phyloP scores from a whole-genome alignment of 1,284 basidiomycete genomes.

The Cutaneotrichosporon sp. region DNA sequence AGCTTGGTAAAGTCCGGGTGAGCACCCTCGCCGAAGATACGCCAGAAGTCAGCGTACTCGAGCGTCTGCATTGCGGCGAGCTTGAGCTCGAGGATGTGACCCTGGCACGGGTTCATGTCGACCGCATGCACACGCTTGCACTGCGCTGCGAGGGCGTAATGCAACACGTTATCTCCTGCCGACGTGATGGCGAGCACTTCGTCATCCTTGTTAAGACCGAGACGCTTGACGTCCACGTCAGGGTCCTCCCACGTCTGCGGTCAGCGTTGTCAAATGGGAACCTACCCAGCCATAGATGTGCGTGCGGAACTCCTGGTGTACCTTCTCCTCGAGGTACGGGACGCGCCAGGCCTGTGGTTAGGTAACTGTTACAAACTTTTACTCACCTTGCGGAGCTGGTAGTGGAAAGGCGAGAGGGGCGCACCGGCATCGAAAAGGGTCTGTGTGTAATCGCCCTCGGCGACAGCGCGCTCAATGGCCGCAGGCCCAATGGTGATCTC shows the following conservation, averaged over 20 bases:
- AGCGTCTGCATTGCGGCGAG: constrained; percentile 67
- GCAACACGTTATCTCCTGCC: constrained; percentile 77
- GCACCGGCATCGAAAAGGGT: constrained; percentile 59
- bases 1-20: constrained; percentile 65
- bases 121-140: constrained; percentile 71
- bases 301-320: constrained; percentile 73
- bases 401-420: constrained; percentile 72
- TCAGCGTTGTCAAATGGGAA: constrained; percentile 7
- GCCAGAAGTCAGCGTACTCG: constrained; percentile 68
- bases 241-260: constrained; percentile 77
- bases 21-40: constrained; percentile 68
- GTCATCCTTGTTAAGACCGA: constrained; percentile 64
- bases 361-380: neutral
- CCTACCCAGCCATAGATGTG: constrained; percentile 64
- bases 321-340: constrained; percentile 71
- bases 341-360: constrained; percentile 63
- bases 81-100: constrained; percentile 76
- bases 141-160: constrained; percentile 69
- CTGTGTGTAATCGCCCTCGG: constrained; percentile 31
- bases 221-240: constrained; percentile 68
- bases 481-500: constrained; percentile 49
- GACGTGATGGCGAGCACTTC: constrained; percentile 74
- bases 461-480: constrained; percentile 35
- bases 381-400: constrained; percentile 62
- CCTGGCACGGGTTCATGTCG: constrained; percentile 63